phyloP scores from a whole-genome alignment of 2,329 filamentous ascomycete genomes.

The Thelonectria blattea region DNA sequence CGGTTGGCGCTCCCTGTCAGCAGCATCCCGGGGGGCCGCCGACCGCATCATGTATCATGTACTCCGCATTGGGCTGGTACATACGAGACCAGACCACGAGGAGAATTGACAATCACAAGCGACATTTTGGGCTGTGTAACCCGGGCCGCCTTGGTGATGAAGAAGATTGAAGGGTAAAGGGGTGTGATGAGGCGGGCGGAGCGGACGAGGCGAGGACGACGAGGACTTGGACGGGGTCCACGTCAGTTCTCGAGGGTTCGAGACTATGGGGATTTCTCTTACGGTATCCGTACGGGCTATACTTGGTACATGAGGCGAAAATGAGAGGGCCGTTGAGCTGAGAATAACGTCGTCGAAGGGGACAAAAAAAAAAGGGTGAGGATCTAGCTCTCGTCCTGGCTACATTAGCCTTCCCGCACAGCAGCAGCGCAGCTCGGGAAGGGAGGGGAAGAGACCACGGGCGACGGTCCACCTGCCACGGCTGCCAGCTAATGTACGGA shows the following conservation, averaged over 20 bases:
- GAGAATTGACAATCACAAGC: constrained; percentile 26
- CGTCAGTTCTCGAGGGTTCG: constrained; percentile 8
- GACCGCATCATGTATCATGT: constrained; percentile 33
- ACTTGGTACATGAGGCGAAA: constrained; percentile 2
- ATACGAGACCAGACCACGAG: constrained; percentile 31
- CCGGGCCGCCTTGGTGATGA: constrained; percentile 28
- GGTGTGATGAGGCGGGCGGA: constrained; percentile 22
- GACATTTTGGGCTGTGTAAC: constrained; percentile 29
- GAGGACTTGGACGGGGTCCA: constrained; percentile 13
- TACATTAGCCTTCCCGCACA: constrained; percentile 44
- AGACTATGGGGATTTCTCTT: not conserved
- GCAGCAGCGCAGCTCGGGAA: constrained; percentile 35
- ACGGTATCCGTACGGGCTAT: not conserved
- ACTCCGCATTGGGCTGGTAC: constrained; percentile 36
- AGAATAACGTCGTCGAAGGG: constrained; percentile 5
- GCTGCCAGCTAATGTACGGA: constrained; percentile 35
- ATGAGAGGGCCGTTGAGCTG: not conserved
- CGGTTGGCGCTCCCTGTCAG: constrained; percentile 35
- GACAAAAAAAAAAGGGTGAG: constrained; percentile 24
- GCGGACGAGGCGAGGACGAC: not conserved
- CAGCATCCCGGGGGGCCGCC: constrained; percentile 27
- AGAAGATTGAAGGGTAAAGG: constrained; percentile 17
- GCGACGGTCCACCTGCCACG: constrained; percentile 32
- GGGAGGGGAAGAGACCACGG: constrained; percentile 29
- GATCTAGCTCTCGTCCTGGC: constrained; percentile 34